Evolutionary conservation across 331 rosid species (phyloP), one percentile per base, ranked within the genome.

Genomic region (Quercus tomentella): DNA sequence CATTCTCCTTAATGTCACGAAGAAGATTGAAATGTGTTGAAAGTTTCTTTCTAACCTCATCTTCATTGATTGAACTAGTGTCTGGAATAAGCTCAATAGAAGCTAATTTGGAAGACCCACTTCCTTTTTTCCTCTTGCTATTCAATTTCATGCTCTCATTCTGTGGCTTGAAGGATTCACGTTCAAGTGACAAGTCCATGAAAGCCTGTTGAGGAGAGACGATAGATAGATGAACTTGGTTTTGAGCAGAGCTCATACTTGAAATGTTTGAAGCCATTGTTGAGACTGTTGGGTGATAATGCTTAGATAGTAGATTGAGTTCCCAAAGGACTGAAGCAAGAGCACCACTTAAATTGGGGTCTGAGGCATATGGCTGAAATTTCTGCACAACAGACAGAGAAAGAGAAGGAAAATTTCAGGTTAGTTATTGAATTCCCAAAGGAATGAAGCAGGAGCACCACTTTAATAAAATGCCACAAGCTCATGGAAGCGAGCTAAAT

Each of bases 271-370:
- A 73, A 22, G 98, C 93, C 87, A 88, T 73, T 37, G 89, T 84
- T n/a, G 98, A 88, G 77, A 93, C 82, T 43, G 93, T 77, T 41
- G 97, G 94, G 83, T 93, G 96, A 83, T 92, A 90, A 80, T 96
- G 97, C 84, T 61, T 88, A 43, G 91, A 86, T 72, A 96, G 85
- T 77, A 96, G 93, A 84, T 87, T 82, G 79, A 96, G 91, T 78
- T 96, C 99, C 99, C 98, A 96, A 69, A 96, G 93, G 33, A 96
- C 98, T 0, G 99, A 90, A 43, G 98, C 94, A 83, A 96, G 94
- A 72, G 99, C 99, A n/a, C 99, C 98, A 14, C 99, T 96, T 84
- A 96, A 85, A 81, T 88, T 93, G 77, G 99, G 97, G 83, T 96
- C 99, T 33, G 85, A 77, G 31, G 97, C 92, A 79, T 90, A 82